A percentile compares a stretch with the other conserved stretches of the same genome.
Evolutionary conservation across 164 flowering plant species (phyloP).

Genomic region (Cinnamomum chago): DNA sequence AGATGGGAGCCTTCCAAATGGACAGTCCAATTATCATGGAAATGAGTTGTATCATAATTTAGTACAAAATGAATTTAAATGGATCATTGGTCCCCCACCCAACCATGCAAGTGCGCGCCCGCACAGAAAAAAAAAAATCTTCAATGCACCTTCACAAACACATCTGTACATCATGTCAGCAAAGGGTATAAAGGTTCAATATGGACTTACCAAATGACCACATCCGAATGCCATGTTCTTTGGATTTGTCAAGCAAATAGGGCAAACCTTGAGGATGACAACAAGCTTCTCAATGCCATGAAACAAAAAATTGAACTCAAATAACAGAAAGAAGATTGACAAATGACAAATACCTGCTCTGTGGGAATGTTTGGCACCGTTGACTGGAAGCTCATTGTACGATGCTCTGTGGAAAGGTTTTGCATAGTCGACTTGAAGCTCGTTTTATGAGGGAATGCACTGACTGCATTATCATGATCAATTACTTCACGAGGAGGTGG

Average conservation of each 20-base stretch:
- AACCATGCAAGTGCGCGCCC: too few relatives aligned
- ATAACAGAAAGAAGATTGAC: neutral
- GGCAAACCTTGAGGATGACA: constrained; percentile 48
- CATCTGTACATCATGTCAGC: neutral
- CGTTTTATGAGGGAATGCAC: constrained; percentile 18
- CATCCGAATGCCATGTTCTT: constrained; percentile 91
- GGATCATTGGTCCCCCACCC: too few relatives aligned
- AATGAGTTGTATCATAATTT: neutral
- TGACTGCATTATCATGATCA: constrained; percentile 45
- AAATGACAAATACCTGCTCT: constrained; percentile 43
- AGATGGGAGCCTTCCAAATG: too few relatives aligned
- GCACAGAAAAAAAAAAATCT: too few relatives aligned
- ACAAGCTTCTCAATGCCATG: neutral
- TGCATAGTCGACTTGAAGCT: constrained; percentile 19
- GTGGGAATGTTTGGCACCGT: constrained; percentile 16
- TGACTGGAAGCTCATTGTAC: constrained; percentile 17
- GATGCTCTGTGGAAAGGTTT: constrained; percentile 30
- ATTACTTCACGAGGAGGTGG: constrained; percentile 77
- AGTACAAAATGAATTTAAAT: neutral
- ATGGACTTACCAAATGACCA: constrained; percentile 66
- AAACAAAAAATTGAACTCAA: neutral
- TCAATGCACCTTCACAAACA: too few relatives aligned
- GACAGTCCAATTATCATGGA: neutral
- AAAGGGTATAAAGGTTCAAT: neutral
- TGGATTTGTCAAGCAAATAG: constrained; percentile 77